Evolutionary conservation across 2,329 filamentous ascomycete species (phyloP).

Genomic region (Cytospora leucostoma): DNA sequence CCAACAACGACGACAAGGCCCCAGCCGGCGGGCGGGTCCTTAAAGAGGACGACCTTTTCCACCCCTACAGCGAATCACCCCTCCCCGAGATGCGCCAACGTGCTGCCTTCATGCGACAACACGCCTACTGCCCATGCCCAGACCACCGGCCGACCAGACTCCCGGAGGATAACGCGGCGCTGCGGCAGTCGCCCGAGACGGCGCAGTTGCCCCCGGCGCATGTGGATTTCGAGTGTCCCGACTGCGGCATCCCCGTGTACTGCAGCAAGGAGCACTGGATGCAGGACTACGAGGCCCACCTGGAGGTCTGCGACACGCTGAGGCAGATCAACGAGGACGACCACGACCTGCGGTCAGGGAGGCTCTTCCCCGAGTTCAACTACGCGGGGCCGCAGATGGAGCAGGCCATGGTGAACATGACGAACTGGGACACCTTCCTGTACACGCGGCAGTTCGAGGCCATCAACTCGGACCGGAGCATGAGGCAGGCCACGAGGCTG

Average conservation of each 20-base stretch:
- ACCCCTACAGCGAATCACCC: constrained; percentile 86
- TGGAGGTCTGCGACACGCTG: constrained; percentile 89
- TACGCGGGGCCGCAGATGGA: constrained; percentile 89
- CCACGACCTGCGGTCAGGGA: constrained; percentile 86
- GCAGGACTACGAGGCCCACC: constrained; percentile 89
- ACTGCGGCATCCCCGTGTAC: constrained; percentile 91
- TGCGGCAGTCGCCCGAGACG: constrained; percentile 50
- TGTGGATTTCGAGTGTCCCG: constrained; percentile 91
- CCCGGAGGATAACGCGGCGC: constrained; percentile 64
- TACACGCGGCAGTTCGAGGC: constrained; percentile 91
- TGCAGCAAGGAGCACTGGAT: constrained; percentile 95
- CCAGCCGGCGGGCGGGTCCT: constrained; percentile 44
- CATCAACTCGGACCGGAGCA: constrained; percentile 83
- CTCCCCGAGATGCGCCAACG: constrained; percentile 84
- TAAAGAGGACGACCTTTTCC: constrained; percentile 82
- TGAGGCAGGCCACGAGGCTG: constrained; percentile 90
- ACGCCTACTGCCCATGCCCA: constrained; percentile 91
- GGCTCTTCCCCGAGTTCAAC: constrained; percentile 91
- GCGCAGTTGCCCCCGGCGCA: constrained; percentile 70
- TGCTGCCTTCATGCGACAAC: constrained; percentile 87
- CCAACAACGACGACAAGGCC: constrained; percentile 1
- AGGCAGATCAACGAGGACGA: constrained; percentile 97
- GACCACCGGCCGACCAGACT: constrained; percentile 76
- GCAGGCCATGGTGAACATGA: constrained; percentile 93
- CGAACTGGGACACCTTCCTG: constrained; percentile 96